Evolutionary conservation across 129 eudicot genomes (phyloP).

Genomic region (Flaveria robusta): DNA sequence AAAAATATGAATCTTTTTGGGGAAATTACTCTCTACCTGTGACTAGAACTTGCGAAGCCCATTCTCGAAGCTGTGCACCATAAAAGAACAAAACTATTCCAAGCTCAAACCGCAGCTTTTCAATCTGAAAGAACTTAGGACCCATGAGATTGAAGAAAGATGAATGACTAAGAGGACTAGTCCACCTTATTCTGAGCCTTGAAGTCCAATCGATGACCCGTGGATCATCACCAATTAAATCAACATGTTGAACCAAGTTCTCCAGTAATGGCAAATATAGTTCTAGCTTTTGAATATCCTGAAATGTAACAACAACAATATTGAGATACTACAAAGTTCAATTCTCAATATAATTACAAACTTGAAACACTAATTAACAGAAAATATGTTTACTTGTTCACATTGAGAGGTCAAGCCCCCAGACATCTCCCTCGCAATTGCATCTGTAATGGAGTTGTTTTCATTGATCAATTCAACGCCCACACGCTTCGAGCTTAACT

Average conservation of each 20-base stretch:
- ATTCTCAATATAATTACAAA: background rate
- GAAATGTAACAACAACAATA: conserved; percentile 16
- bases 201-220: conserved; percentile 51
- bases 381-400: conserved; percentile 53
- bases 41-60: conserved; percentile 57
- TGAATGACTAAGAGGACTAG: conserved; percentile 59
- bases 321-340: background rate
- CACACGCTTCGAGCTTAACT: conserved; percentile 67
- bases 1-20: background rate
- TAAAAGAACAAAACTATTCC: conserved; percentile 68
- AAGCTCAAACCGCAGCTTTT: conserved; percentile 63
- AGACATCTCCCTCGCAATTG: conserved; percentile 82
- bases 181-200: conserved; percentile 71
- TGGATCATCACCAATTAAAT: conserved; percentile 24
- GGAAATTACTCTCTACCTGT: conserved; percentile 40
- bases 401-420: conserved; percentile 69
- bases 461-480: conserved; percentile 57
- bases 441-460: conserved; percentile 58
- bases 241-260: conserved; percentile 60
- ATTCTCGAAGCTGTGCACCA: conserved; percentile 67
- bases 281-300: conserved; percentile 70
- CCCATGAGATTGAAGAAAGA: conserved; percentile 49
- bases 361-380: background rate
- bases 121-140: conserved; percentile 58
- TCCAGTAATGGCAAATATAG: conserved; percentile 67